Percentiles rank a stretch among this genome's conserved stretches.
Evolutionary conservation across 2,329 filamentous ascomycete genomes (phyloP).

Genomic region (Xylaria sp.): DNA sequence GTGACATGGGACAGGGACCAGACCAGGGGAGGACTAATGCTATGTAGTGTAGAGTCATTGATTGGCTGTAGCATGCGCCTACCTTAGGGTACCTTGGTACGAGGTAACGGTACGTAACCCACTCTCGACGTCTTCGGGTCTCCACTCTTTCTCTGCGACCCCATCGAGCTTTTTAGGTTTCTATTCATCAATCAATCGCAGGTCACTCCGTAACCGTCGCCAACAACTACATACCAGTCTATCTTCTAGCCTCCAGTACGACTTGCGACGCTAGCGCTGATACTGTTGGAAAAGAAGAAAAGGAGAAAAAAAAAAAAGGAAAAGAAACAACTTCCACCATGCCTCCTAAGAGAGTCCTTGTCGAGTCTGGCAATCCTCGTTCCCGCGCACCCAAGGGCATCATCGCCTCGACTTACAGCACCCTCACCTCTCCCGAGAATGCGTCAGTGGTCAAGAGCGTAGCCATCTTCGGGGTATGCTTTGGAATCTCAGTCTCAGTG

Average conservation of each 20-base stretch:
- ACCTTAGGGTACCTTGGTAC: too few relatives aligned
- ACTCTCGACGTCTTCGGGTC: neutral
- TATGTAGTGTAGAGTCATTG: neutral
- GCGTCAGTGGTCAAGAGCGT: conserved; percentile 75
- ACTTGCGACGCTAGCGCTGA: neutral
- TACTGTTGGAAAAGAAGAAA: neutral
- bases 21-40: neutral
- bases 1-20: neutral
- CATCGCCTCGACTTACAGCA: conserved; percentile 68
- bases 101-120: too few relatives aligned
- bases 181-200: neutral
- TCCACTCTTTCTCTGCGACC: conserved; percentile 16
- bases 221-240: neutral
- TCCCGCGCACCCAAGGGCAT: conserved; percentile 62
- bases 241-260: neutral
- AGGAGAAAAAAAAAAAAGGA: neutral
- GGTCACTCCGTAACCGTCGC: neutral
- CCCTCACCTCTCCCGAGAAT: conserved; percentile 74
- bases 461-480: conserved; percentile 74
- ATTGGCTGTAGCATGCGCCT: too few relatives aligned
- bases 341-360: conserved; percentile 70
- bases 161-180: neutral
- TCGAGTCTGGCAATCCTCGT: conserved; percentile 59
- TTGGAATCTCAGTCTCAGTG: neutral
- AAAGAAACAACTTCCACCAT: conserved; percentile 54